Conservation (phyloP, 495 filamentous ascomycete genomes). For the Daldinia caldariorum region DNA sequence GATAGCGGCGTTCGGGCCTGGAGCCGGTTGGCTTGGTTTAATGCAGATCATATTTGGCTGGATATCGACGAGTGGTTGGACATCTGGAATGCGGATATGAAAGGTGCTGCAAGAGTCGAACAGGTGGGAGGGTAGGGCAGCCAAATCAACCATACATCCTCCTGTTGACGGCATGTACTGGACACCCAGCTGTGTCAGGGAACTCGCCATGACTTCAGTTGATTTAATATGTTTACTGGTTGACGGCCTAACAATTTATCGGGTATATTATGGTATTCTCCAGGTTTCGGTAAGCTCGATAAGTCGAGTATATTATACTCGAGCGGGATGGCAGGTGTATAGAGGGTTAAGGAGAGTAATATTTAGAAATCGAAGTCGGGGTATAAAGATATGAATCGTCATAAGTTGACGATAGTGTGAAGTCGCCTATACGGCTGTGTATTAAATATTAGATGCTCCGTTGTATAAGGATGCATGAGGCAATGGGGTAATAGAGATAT, state of each 20-base stretch:
- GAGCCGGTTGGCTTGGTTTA: conserved; percentile 26
- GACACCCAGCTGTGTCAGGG: conserved; percentile 26
- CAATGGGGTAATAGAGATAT: not conserved
- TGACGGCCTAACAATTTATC: no score
- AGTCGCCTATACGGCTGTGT: conserved; percentile 23
- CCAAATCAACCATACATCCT: conserved; percentile 38
- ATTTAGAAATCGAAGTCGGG: not conserved
- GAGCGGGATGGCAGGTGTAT: no score
- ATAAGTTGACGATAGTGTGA: conserved; percentile 24
- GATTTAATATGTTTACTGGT: not conserved
- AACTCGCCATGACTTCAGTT: conserved; percentile 8
- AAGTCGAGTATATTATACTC: no score
- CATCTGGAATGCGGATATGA: conserved; percentile 35
- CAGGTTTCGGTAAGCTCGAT: no score
- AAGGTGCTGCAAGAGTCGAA: conserved; percentile 34
- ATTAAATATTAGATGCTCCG: conserved; percentile 25
- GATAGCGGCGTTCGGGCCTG: not conserved
- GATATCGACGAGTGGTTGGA: conserved; percentile 27
- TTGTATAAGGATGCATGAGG: conserved; percentile 9
- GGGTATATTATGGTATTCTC: no score
- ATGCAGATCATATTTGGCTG: conserved; percentile 38
- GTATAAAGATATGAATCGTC: not conserved
- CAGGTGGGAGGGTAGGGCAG: conserved; percentile 18
- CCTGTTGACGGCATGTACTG: conserved; percentile 33
- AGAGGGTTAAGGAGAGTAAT: not conserved